A percentile compares a stretch with the other conserved stretches of the same genome.
Conservation (phyloP, 2,329 filamentous ascomycete species). For the Aspergillus luchuensis region DNA sequence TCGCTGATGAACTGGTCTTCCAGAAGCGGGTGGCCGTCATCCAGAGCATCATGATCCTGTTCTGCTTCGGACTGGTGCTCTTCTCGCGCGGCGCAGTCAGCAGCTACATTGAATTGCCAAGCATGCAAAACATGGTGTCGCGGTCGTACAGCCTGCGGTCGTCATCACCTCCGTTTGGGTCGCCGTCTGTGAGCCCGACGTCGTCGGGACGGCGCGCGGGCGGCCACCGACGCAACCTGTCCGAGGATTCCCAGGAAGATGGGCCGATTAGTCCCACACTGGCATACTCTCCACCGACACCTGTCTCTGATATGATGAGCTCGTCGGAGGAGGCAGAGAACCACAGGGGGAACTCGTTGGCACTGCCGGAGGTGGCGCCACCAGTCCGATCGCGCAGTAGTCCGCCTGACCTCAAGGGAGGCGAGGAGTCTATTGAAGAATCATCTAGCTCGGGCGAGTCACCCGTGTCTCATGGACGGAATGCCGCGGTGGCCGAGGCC, state of each 20-base stretch:
- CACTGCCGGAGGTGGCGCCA: slow-evolving; percentile 26
- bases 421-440: slow-evolving; percentile 8
- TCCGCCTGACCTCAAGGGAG: slow-evolving; percentile 30
- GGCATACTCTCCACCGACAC: slow-evolving; percentile 44
- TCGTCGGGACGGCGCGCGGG: slow-evolving; percentile 33
- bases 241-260: slow-evolving; percentile 37
- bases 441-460: background rate
- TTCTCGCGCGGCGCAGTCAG: slow-evolving; percentile 59
- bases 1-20: slow-evolving; percentile 87
- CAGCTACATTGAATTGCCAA: slow-evolving; percentile 48
- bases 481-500: background rate
- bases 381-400: slow-evolving; percentile 35
- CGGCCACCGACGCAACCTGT: slow-evolving; percentile 35
- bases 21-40: slow-evolving; percentile 91
- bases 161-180: slow-evolving; percentile 38
- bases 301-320: slow-evolving; percentile 33
- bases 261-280: slow-evolving; percentile 33
- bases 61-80: slow-evolving; percentile 84
- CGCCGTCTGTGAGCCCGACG: slow-evolving; percentile 40
- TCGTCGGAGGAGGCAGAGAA: slow-evolving; percentile 21
- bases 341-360: slow-evolving; percentile 20
- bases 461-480: background rate
- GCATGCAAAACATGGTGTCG: slow-evolving; percentile 51
- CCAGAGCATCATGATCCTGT: slow-evolving; percentile 81
- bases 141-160: slow-evolving; percentile 48